Base-by-base conservation (phyloP, 73 alveolate species). In the Tetrahymena borealis region DNA sequence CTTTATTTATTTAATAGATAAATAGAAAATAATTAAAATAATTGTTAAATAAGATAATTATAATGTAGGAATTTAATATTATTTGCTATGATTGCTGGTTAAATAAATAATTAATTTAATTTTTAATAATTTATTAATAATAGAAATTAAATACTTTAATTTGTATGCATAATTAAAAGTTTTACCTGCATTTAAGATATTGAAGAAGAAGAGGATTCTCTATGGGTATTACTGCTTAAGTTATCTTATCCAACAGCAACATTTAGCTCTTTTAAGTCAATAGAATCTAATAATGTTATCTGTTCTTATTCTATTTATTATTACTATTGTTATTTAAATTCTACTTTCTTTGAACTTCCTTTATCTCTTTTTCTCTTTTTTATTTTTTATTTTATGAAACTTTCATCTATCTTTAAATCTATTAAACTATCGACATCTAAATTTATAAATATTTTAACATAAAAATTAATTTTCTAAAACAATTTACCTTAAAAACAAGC, bases 381-480 rank as follows among this genome's bases (percentile, higher is more conserved):
- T 18, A 60, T 60, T 60, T 60, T 60, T 60, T 60, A 9, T 20
- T 60, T 60, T 13, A 60, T 60, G 31, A 60, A 60, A 35, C 85
- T 60, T 60, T 60, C 85, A 20, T 60, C 85, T 7, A 60, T 60
- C 28, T 60, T 60, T 60, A 60, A n/a, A 60, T 60, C 85, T 20
- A 60, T 60, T n/a, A 60, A 28, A n/a, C 85, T 60, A 60, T 60
- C 85, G 28, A 60, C 85, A 60, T 79, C 38, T 91, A 39, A 24
- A 33, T 33, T 93, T 78, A 38, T 32, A 85, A 38, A 18, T 92
- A 90, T 42, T 92, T 93, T 39, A 85, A 32, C 32, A 91, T 36
- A 16, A 90, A 39, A 36, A 38, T 90, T 18, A 33, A 15, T 18
- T 15, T 37, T 32, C 15, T 12, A 32, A 4, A 8, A 90, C 9